These are phyloP conservation scores for Fusarium phyllophilum DNA, from an alignment of 2,329 filamentous ascomycete species.

Conservation along the genomic window DNA sequence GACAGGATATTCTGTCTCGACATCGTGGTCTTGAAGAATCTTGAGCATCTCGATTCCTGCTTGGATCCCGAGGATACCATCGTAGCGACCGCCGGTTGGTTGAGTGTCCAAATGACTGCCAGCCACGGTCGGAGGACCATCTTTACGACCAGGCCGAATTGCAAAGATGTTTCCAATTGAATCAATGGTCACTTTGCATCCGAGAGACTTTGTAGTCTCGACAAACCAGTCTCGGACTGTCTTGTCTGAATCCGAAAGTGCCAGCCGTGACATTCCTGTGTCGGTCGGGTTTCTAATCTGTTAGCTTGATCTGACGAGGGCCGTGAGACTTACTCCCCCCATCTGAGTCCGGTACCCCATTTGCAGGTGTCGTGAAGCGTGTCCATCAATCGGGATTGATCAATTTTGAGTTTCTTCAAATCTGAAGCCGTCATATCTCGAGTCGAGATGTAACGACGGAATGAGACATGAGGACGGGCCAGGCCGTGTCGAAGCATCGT, in stretches of 20 bases:
- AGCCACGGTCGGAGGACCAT: constrained; percentile 72
- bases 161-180: constrained; percentile 86
- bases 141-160: constrained; percentile 69
- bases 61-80: constrained; percentile 79
- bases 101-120: constrained; percentile 77
- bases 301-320: not conserved
- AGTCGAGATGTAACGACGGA: constrained; percentile 28
- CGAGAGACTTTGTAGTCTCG: constrained; percentile 67
- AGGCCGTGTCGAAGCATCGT: not conserved
- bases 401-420: constrained; percentile 32
- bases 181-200: constrained; percentile 75
- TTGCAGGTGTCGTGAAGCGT: constrained; percentile 37
- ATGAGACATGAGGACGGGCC: not conserved
- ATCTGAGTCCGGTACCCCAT: constrained; percentile 34
- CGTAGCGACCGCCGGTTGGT: constrained; percentile 73
- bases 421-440: constrained; percentile 34
- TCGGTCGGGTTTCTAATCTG: constrained; percentile 54
- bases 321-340: constrained; percentile 28
- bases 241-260: constrained; percentile 77
- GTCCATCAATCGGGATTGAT: constrained; percentile 36
- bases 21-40: constrained; percentile 71
- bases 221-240: constrained; percentile 80
- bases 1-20: constrained; percentile 76
- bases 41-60: constrained; percentile 79
- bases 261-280: constrained; percentile 80